A percentile compares a stretch with the other conserved stretches of the same genome.
Conservation (phyloP, 1,284 basidiomycete genomes). For the Puccinia horiana region DNA sequence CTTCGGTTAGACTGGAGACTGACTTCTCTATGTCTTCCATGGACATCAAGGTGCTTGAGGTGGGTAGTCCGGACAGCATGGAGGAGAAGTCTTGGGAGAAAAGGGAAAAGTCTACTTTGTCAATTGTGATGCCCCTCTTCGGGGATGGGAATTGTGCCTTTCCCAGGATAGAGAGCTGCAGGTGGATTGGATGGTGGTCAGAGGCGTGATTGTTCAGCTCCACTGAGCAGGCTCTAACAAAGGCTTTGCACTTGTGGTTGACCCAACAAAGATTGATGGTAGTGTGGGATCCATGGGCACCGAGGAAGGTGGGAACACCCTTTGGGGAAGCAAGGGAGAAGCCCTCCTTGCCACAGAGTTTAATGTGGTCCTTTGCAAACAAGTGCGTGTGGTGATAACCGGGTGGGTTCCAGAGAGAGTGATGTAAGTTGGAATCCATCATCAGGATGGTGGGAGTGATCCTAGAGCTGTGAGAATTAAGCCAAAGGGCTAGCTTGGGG, state of each 20-base stretch:
- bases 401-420: constrained; percentile 1
- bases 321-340: constrained; percentile 17
- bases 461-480: neutral
- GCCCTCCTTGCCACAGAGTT: neutral
- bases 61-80: neutral
- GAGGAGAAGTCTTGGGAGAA: neutral
- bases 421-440: constrained; percentile 31
- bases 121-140: neutral
- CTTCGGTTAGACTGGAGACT: neutral
- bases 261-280: constrained; percentile 19
- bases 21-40: no score
- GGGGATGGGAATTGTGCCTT: no score
- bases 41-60: neutral
- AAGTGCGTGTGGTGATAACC: neutral
- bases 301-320: constrained; percentile 8
- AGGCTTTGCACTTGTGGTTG: neutral
- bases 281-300: neutral
- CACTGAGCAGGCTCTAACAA: neutral
- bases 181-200: constrained; percentile 35
- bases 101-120: neutral
- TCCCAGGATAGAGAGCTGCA: neutral
- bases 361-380: neutral
- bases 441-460: neutral
- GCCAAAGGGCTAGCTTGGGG: neutral
- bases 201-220: constrained; percentile 18